These are phyloP conservation scores for Chrysanthemum seticuspe DNA, from an alignment of 129 eudicot genomes.

Conservation along the genomic window DNA sequence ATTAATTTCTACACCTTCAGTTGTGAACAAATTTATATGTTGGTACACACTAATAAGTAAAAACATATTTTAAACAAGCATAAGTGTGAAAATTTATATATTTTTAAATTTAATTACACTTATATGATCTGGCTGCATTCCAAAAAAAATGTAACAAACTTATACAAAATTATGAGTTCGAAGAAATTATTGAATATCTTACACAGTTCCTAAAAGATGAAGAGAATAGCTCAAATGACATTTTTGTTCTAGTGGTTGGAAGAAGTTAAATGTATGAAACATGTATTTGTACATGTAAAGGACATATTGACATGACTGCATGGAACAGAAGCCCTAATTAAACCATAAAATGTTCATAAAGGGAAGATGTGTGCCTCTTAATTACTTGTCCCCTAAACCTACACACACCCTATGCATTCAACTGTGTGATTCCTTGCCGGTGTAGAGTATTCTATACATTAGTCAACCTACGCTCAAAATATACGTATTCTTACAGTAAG, in stretches of 20 bases:
- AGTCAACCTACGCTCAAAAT: not conserved
- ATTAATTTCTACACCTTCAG: no score
- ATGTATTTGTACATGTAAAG: not conserved
- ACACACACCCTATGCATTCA: conserved; percentile 1
- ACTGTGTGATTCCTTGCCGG: conserved; percentile 2
- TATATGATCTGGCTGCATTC: no score
- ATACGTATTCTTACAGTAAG: not conserved
- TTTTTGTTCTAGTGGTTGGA: no score
- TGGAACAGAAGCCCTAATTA: conserved; percentile 21
- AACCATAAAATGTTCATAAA: conserved; percentile 14
- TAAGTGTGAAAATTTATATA: not conserved
- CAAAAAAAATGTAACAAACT: no score
- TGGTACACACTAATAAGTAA: no score
- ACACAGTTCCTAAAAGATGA: no score
- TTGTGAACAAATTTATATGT: no score
- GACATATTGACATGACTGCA: not conserved
- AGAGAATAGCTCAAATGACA: no score
- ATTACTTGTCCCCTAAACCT: conserved; percentile 32
- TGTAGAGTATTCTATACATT: not conserved
- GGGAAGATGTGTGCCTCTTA: conserved; percentile 8
- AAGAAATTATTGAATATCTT: no score
- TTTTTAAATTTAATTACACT: not conserved
- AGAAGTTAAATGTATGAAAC: no score
- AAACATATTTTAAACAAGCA: no score
- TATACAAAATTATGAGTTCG: no score